Evolutionary conservation across 2,329 filamentous ascomycete species (phyloP).

Genomic region (Claviceps pazoutovae): DNA sequence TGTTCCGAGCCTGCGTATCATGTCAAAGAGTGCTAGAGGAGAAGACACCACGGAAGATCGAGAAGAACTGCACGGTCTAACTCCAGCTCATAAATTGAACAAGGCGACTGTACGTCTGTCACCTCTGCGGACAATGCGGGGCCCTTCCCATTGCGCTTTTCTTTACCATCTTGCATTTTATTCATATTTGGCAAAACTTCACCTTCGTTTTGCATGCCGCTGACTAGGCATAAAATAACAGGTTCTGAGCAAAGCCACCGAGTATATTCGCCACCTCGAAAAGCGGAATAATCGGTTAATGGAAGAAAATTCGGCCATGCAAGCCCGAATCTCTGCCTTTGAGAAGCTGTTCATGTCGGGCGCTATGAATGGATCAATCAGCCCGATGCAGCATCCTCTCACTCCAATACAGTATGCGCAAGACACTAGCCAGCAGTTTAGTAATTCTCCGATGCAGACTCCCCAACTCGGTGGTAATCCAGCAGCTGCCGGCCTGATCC

Average conservation of each 20-base stretch:
- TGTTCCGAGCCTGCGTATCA: conserved; percentile 76
- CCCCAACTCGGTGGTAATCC: conserved; percentile 24
- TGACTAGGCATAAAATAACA: conserved; percentile 13
- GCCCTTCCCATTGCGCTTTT: neutral
- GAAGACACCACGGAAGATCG: conserved; percentile 60
- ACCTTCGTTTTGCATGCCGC: neutral
- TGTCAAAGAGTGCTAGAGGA: conserved; percentile 56
- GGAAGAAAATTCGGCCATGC: conserved; percentile 70
- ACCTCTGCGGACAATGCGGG: neutral
- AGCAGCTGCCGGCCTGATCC: conserved; percentile 43
- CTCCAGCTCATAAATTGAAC: conserved; percentile 86
- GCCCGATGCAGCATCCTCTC: conserved; percentile 38
- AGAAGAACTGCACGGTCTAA: conserved; percentile 60
- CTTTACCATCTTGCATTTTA: no score
- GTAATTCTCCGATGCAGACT: conserved; percentile 29
- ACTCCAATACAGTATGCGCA: conserved; percentile 36
- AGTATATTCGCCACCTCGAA: conserved; percentile 89
- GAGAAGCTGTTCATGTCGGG: conserved; percentile 69
- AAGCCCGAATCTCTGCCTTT: conserved; percentile 60
- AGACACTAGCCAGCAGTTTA: conserved; percentile 29
- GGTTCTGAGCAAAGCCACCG: conserved; percentile 84
- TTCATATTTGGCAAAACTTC: neutral
- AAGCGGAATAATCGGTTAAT: conserved; percentile 72
- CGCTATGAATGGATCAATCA: conserved; percentile 51
- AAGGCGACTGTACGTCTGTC: conserved; percentile 62